A percentile compares a stretch with the other conserved stretches of the same genome.
Evolutionary conservation across 306 rosid genomes (phyloP).

Genomic region (Vachellia pachyceras): DNA sequence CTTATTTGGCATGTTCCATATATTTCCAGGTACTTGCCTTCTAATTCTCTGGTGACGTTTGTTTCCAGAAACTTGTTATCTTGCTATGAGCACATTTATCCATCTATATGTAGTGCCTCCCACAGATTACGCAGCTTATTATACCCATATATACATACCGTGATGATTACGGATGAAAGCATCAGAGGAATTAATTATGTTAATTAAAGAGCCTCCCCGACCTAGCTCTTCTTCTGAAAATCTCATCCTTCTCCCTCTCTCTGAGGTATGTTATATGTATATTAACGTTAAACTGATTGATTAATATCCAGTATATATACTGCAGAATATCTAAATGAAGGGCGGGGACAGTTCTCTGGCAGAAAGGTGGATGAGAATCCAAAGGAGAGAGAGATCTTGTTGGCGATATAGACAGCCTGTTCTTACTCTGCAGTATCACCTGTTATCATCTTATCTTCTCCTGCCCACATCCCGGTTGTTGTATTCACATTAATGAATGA

Average conservation of each 20-base stretch:
- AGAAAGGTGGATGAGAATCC: conserved; percentile 59
- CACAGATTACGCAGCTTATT: not conserved
- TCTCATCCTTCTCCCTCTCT: not conserved
- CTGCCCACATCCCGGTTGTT: conserved; percentile 31
- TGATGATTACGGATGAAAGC: not conserved
- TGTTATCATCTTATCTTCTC: conserved; percentile 61
- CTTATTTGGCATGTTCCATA: not conserved
- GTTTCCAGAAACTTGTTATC: not conserved
- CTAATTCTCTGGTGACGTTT: too few relatives aligned
- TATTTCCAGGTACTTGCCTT: not conserved
- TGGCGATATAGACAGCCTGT: conserved; percentile 40
- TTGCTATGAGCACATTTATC: not conserved
- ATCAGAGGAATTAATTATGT: not conserved
- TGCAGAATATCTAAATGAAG: not conserved
- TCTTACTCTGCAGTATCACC: conserved; percentile 52
- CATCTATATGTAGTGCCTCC: not conserved
- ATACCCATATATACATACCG: not conserved
- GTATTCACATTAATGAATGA: not conserved
- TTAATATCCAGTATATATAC: not conserved
- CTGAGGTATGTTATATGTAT: not conserved
- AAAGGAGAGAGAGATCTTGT: conserved; percentile 43
- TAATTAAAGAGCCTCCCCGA: too few relatives aligned
- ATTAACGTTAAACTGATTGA: not conserved
- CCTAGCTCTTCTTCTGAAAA: too few relatives aligned
- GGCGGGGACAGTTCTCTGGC: conserved; percentile 52